Base-by-base conservation (phyloP, 345 rosid genomes). In the Lenwebbia sp. region DNA sequence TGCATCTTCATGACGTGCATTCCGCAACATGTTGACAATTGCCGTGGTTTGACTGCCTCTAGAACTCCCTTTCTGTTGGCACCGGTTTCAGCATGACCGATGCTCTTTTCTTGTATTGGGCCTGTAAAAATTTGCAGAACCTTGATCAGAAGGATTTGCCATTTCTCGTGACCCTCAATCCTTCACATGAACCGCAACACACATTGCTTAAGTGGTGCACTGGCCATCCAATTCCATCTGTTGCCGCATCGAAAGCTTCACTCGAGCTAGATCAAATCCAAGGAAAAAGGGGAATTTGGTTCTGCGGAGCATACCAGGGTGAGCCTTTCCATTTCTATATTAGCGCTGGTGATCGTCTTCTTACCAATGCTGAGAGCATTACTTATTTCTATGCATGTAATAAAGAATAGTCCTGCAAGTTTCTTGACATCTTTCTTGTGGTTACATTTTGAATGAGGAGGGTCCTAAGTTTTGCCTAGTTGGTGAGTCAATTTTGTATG, bases 231-330 rank as follows among this genome's bases (percentile, higher is more conserved):
- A 93, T 95, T 40, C 99, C 99, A 74, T 97, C 96, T 65, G 96
- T 97, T 85, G 93, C 96, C 23, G 98, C 99, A 82, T 89, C 92
- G 83, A 96, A 90, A 88, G 99, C 99, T 85, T 91, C 98, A 11
- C 92, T 90, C 22, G 96, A 94, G 92, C 92, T 97, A 84, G 90
- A 91, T 70, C 87, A 53, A 87, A 94, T 97, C 89, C 99, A 96
- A 83, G 99, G 99, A 30, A 97, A 88, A 86, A 94, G 96, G 84
- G 93, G 94, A 85, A 58, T 96, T 82, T 97, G 99, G 99, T 97
- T 93, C 88, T 96, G 96, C 54, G 99, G 98, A 88, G 99, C 99
- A 54, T 97, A 95, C 90, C 96, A 92, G 82, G 98, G 98, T 95
- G 60, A 87, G 86, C 60, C n/a, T 33, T 40, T 53, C 50, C 7